Conservation (phyloP, 305 asterid genomes). For the Andrographis paniculata region DNA sequence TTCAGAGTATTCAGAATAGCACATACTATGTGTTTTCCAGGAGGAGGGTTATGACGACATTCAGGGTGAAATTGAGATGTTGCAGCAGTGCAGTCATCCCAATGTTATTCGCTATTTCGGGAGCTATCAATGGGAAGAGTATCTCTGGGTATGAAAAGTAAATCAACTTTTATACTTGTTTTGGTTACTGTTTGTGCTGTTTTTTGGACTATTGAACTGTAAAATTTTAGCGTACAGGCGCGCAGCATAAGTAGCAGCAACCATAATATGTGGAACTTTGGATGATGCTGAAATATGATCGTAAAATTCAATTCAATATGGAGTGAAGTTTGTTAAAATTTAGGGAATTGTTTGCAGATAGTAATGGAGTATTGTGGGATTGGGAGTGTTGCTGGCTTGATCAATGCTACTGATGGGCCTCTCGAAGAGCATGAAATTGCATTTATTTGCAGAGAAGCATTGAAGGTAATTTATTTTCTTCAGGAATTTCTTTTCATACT, state of each 20-base stretch:
- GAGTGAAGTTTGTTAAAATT: too few relatives aligned
- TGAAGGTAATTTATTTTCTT: conserved; percentile 51
- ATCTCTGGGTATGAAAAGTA: conserved; percentile 67
- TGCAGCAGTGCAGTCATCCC: conserved; percentile 99
- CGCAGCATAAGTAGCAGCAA: too few relatives aligned
- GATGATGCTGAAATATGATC: too few relatives aligned
- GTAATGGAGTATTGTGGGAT: conserved; percentile 99
- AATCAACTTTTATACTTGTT: too few relatives aligned
- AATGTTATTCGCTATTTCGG: conserved; percentile 98
- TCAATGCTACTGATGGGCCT: conserved; percentile 81
- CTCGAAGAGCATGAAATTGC: conserved; percentile 94
- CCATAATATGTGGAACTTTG: too few relatives aligned
- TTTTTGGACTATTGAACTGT: too few relatives aligned
- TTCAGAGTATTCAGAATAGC: conserved; percentile 5
- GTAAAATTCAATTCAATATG: too few relatives aligned
- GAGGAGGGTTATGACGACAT: conserved; percentile 99
- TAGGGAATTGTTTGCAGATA: conserved; percentile 50
- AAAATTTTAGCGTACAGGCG: too few relatives aligned
- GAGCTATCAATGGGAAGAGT: conserved; percentile 97
- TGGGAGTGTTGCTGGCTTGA: conserved; percentile 97
- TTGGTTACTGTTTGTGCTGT: too few relatives aligned
- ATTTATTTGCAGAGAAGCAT: conserved; percentile 81
- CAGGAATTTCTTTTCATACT: conserved; percentile 1
- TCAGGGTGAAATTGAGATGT: conserved; percentile 97
- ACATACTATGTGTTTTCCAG: conserved; percentile 31